Evolutionary conservation across 1,284 basidiomycete species (phyloP).

Genomic region (Leccinum pachyderme): DNA sequence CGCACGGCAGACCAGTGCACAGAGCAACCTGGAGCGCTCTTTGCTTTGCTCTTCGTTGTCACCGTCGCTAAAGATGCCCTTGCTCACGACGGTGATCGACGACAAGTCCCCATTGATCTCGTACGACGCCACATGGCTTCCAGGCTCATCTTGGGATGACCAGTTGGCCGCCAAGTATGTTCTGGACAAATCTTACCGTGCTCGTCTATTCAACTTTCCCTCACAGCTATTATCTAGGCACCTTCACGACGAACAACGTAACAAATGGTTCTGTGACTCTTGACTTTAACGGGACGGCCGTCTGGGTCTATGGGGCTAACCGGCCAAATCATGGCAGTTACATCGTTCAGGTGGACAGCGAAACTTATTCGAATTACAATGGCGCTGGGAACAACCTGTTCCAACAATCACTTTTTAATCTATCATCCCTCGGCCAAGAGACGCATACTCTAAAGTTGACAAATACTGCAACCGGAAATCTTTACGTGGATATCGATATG

Average conservation of each 20-base stretch:
- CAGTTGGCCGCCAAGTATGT: slow-evolving; percentile 21
- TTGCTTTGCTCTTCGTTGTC: not conserved
- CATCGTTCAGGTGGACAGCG: slow-evolving; percentile 31
- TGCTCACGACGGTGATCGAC: slow-evolving; percentile 26
- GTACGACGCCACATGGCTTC: slow-evolving; percentile 27
- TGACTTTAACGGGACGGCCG: slow-evolving; percentile 37
- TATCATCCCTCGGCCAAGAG: slow-evolving; percentile 26
- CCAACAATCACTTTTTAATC: slow-evolving; percentile 31
- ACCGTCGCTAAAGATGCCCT: slow-evolving; percentile 20
- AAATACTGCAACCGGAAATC: slow-evolving; percentile 25
- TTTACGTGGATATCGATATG: slow-evolving; percentile 34
- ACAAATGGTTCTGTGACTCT: slow-evolving; percentile 29
- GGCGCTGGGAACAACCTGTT: slow-evolving; percentile 19
- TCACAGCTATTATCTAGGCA: slow-evolving; percentile 31
- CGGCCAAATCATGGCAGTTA: slow-evolving; percentile 35
- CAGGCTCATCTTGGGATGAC: slow-evolving; percentile 18
- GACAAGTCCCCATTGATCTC: slow-evolving; percentile 33
- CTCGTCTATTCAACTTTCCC: not conserved
- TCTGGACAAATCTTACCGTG: not conserved
- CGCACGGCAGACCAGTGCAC: not conserved
- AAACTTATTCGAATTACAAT: slow-evolving; percentile 9
- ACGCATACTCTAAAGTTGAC: slow-evolving; percentile 29
- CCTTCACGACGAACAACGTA: slow-evolving; percentile 32
- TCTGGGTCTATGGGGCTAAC: slow-evolving; percentile 36
- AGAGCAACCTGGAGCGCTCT: not conserved